Base-by-base conservation (phyloP, 257 asterid species). In the Forsythia viridissima region DNA sequence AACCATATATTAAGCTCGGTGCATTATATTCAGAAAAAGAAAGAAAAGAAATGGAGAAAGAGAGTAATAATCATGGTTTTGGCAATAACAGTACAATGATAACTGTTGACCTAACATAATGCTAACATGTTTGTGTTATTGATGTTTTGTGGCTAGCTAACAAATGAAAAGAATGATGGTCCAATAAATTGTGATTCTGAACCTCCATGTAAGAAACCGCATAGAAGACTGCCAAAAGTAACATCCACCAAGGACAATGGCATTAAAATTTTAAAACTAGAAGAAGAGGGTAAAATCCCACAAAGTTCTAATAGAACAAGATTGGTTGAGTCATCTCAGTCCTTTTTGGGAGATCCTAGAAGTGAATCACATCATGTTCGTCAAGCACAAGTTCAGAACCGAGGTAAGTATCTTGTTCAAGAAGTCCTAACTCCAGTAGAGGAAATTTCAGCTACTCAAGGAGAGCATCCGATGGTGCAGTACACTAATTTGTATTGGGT, bases 131-230 rank as follows among this genome's bases (percentile, higher is more conserved):
- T 77, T 66, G 73, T 24, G 52, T 72, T 67, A 61, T 71, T 51
- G 61, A 13, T 70, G 30, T 71, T 73, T 48, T 76, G 37, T 79
- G 65, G 37, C 59, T 51, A 38, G 85, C 52, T 57, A 73, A 80
- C 74, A 76, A 82, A 13, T 69, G 80, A 80, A 73, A 72, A 70
- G 38, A 77, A 77, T 8, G 77, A 30, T 13, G 74, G 42, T 11
- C 52, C 4, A 3, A 55, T 18, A 44, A 70, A 79, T 73, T 66
- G 61, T 51, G 81, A 48, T 9, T 37, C 3, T 51, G 86, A 81
- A 40, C 79, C 79, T 77, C 86, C 87, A 20, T 41, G 16, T 11
- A 83, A 90, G 86, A 90, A 88, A 80, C 80, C 30, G 24, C 78
- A 80, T 4, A 76, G 46, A 74, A 84, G 76, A 61, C 78, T 51